Percentiles rank a stretch among this genome's conserved stretches.
These are phyloP conservation scores for Xylaria venustula DNA, from an alignment of 495 filamentous ascomycete genomes.

Conservation along the genomic window DNA sequence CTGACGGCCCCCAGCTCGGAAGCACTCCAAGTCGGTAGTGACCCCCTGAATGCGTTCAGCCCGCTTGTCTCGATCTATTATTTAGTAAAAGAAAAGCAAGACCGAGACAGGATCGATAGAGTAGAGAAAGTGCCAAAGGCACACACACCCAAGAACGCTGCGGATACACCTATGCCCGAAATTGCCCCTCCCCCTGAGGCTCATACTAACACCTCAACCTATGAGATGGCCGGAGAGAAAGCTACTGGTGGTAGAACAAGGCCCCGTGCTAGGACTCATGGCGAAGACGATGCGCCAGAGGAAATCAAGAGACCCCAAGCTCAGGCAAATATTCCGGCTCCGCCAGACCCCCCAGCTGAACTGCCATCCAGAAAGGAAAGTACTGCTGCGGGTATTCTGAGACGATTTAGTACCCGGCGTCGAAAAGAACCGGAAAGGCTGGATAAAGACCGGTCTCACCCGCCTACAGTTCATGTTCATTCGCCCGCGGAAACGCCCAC, in stretches of 20 bases:
- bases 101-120: constrained; percentile 69
- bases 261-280: constrained; percentile 87
- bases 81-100: constrained; percentile 90
- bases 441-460: constrained; percentile 58
- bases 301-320: constrained; percentile 68
- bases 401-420: constrained; percentile 85
- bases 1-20: constrained; percentile 84
- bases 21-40: constrained; percentile 74
- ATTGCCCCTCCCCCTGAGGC: constrained; percentile 81
- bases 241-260: constrained; percentile 74
- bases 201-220: constrained; percentile 79
- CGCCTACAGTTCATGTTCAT: constrained; percentile 70
- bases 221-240: constrained; percentile 80
- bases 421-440: constrained; percentile 59
- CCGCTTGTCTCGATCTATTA: constrained; percentile 94
- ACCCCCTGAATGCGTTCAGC: constrained; percentile 91
- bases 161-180: constrained; percentile 54
- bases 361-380: constrained; percentile 78
- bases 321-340: constrained; percentile 40
- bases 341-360: constrained; percentile 58
- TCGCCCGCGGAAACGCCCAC: constrained; percentile 63
- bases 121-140: constrained; percentile 59
- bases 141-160: constrained; percentile 54
- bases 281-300: constrained; percentile 86
- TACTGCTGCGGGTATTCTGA: constrained; percentile 78